phyloP scores from a whole-genome alignment of 768 basidiomycete genomes.

The Holtermannia corniformis region DNA sequence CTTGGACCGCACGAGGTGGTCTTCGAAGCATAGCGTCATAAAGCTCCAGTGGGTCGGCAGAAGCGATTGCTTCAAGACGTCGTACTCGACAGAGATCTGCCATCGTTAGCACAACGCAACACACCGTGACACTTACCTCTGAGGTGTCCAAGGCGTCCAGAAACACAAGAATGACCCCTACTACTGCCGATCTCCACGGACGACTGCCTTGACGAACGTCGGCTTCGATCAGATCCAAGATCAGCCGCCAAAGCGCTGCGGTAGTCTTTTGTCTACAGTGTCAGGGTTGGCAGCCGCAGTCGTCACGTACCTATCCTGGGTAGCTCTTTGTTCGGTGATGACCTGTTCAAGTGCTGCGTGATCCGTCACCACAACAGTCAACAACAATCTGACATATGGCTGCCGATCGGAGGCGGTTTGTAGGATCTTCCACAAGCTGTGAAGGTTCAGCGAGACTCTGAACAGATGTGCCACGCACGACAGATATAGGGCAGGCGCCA shows the following conservation, averaged over 20 bases:
- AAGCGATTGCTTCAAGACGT: slow-evolving; percentile 10
- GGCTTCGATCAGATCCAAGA: slow-evolving; percentile 17
- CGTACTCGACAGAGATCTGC: slow-evolving; percentile 6
- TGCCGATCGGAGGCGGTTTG: slow-evolving; percentile 8
- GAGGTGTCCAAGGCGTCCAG: slow-evolving; percentile 18
- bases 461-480: too few species aligned
- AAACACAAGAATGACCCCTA: slow-evolving; percentile 16
- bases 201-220: background rate
- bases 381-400: slow-evolving; percentile 10
- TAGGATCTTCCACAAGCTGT: slow-evolving; percentile 19
- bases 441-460: background rate
- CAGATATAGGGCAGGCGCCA: too few species aligned
- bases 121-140: background rate
- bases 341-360: slow-evolving; percentile 13
- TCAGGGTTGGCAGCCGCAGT: too few species aligned
- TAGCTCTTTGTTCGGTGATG: slow-evolving; percentile 1
- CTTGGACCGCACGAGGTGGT: slow-evolving; percentile 15
- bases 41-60: slow-evolving; percentile 15
- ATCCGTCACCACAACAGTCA: slow-evolving; percentile 14
- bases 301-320: slow-evolving; percentile 4
- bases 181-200: slow-evolving; percentile 10
- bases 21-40: slow-evolving; percentile 23
- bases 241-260: background rate
- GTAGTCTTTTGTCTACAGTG: too few species aligned
- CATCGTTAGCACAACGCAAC: background rate